phyloP scores from a whole-genome alignment of 768 basidiomycete genomes.

The Mycena venus region DNA sequence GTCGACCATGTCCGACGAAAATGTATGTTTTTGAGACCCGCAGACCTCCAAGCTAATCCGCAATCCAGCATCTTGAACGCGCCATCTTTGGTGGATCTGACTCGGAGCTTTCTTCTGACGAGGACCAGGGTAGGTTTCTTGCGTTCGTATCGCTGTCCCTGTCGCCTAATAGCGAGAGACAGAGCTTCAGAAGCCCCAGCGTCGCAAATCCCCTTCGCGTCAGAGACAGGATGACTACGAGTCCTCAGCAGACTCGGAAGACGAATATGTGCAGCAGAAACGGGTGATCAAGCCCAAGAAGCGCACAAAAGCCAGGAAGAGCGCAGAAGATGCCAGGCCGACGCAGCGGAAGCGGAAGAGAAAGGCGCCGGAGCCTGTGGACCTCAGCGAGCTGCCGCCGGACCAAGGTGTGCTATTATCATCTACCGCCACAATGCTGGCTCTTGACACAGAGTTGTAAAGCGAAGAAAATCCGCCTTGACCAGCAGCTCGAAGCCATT shows the following conservation, averaged over 20 bases:
- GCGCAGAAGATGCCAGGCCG: constrained; percentile 44
- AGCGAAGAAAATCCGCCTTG: constrained; percentile 85
- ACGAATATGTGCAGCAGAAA: constrained; percentile 63
- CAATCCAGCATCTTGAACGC: constrained; percentile 61
- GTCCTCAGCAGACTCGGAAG: constrained; percentile 62
- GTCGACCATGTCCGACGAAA: constrained; percentile 29
- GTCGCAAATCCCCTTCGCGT: constrained; percentile 51
- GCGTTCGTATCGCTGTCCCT: constrained; percentile 3
- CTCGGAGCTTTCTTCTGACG: constrained; percentile 86
- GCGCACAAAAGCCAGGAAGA: constrained; percentile 40
- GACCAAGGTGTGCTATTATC: constrained; percentile 72
- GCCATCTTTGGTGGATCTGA: constrained; percentile 89
- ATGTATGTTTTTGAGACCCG: constrained; percentile 31
- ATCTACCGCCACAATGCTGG: neutral
- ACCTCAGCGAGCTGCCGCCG: constrained; percentile 77
- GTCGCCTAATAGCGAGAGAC: constrained; percentile 12
- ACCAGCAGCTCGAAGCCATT: constrained; percentile 89
- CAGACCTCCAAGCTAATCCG: constrained; percentile 11
- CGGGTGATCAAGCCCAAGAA: constrained; percentile 50
- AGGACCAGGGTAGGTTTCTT: constrained; percentile 65
- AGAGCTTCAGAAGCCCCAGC: constrained; percentile 61
- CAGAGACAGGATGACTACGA: constrained; percentile 70
- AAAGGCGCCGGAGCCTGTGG: constrained; percentile 70
- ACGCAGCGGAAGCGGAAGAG: constrained; percentile 67
- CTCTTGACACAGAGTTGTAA: constrained; percentile 19